Evolutionary conservation across 495 filamentous ascomycete genomes (phyloP), one percentile per base, ranked within the genome.

Genomic region (Daldinia loculata): DNA sequence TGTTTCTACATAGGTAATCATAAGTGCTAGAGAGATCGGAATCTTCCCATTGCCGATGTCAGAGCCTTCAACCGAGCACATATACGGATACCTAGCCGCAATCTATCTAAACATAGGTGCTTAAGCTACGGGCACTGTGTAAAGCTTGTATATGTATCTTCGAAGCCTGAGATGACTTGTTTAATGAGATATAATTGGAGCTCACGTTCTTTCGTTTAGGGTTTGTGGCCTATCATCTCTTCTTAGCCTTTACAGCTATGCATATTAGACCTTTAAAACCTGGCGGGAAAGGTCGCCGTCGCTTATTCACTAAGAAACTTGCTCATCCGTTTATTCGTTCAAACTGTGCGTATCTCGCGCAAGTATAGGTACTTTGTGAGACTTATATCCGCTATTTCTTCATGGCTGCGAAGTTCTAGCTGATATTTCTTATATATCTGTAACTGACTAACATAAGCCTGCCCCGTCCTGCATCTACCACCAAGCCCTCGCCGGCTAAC

Each of bases 71-170:
- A 39, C 53, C 39, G 14, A 53, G 38, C 27, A 22, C 6, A 30
- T 30, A 53, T 72, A 53, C 41, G 69, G 36, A 64, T 67, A 34
- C 24, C 55, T 30, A 19, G 48, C 29, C 48, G 38, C 48, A 30
- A 67, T 56, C 60, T 45, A 43, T 53, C 38, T 38, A 27, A 53
- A 50, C 45, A 24, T 63, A 34, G 24, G 34, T 36, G 6, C 17
- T 57, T 14, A 17, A 9, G 39, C 30, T 52, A 68, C 26, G 32
- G 59, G 22, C 65, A 72, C 69, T 32, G 64, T 72, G 69, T 60
- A 45, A 70, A 22, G 15, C 38, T 30, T 56, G 32, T 34, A 34
- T 51, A 1, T 34, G 32, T 34, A 6, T n/a, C 29, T 5, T 53
- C 11, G 4, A 53, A 43, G 45, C 24, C 14, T 12, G 22, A 12